A percentile compares a stretch with the other conserved stretches of the same genome.
These are phyloP conservation scores for Murraya koenigii DNA, from an alignment of 345 rosid species.

Conservation along the genomic window DNA sequence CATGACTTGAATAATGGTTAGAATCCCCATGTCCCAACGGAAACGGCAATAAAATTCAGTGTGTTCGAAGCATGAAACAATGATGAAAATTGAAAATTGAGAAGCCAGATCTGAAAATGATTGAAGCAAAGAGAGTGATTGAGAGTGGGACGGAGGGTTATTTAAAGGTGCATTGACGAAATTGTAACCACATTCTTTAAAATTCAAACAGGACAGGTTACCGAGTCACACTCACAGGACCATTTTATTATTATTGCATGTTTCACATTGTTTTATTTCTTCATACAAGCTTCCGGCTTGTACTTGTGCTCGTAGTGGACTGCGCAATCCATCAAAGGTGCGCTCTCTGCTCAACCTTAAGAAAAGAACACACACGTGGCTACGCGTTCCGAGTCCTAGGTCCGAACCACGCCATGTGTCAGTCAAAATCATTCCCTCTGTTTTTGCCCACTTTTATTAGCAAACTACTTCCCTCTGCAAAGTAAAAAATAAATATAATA, in stretches of 20 bases:
- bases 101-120: constrained; percentile 8
- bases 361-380: neutral
- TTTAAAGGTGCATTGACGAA: neutral
- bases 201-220: neutral
- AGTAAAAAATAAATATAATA: too few species aligned
- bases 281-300: neutral
- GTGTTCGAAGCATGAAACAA: too few species aligned
- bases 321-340: neutral
- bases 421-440: neutral
- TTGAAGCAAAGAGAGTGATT: neutral
- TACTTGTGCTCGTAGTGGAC: neutral
- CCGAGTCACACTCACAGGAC: too few species aligned
- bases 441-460: neutral
- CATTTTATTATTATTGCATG: neutral
- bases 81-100: too few species aligned
- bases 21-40: neutral
- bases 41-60: neutral
- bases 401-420: neutral
- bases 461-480: too few species aligned
- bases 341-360: neutral
- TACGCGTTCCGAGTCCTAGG: neutral
- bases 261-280: constrained; percentile 15
- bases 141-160: constrained; percentile 1
- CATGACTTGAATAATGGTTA: too few species aligned
- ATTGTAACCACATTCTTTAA: neutral